Percentiles rank a stretch among this genome's conserved stretches.
These are phyloP conservation scores for Clathrus columnatus DNA, from an alignment of 768 basidiomycete species.

Conservation along the genomic window DNA sequence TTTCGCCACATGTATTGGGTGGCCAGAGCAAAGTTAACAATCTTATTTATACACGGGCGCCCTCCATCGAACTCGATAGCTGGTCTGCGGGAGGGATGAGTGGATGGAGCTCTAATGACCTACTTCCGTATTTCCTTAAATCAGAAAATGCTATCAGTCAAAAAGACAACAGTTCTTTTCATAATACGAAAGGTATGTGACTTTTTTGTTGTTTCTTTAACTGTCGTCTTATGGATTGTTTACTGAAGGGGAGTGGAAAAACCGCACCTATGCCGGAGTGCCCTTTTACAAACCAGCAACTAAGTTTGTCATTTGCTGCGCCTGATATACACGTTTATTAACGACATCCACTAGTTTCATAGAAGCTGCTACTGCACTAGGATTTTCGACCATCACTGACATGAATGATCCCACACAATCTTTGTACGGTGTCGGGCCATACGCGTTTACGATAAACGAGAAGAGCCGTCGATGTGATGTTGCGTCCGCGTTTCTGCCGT, in stretches of 20 bases:
- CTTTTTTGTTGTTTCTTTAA: no score
- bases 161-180: neutral
- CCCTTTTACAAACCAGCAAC: neutral
- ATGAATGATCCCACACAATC: neutral
- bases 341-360: neutral
- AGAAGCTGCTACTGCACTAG: neutral
- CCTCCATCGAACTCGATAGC: slow-evolving; percentile 23
- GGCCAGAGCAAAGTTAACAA: slow-evolving; percentile 24
- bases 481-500: neutral
- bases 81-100: slow-evolving; percentile 20
- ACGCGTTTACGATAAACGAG: neutral
- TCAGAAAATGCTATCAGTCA: slow-evolving; percentile 16
- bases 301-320: neutral
- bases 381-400: neutral
- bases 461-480: no score
- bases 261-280: neutral
- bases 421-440: neutral
- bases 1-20: slow-evolving; percentile 19
- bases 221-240: neutral
- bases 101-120: slow-evolving; percentile 23
- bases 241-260: neutral
- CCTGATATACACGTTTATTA: neutral
- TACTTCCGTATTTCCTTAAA: slow-evolving; percentile 22
- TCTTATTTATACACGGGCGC: slow-evolving; percentile 21
- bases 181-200: neutral